These are phyloP conservation scores for Mucor irregularis DNA, from an alignment of 371 early-diverging fungal genomes.

Conservation along the genomic window DNA sequence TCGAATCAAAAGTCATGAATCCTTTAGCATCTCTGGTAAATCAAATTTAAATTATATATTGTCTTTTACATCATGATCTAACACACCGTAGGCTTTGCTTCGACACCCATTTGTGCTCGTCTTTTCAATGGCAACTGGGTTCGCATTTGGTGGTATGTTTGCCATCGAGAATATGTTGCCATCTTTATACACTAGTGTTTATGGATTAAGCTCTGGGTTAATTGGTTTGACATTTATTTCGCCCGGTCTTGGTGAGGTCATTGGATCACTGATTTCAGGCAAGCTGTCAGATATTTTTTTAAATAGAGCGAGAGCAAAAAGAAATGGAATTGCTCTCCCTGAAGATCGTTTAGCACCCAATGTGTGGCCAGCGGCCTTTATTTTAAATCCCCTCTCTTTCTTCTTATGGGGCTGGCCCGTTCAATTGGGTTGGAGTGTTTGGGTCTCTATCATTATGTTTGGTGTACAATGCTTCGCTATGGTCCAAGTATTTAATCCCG, in stretches of 20 bases:
- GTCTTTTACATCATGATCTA: neutral
- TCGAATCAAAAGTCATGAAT: conserved; percentile 31
- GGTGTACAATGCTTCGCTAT: conserved; percentile 62
- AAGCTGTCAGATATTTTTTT: conserved; percentile 53
- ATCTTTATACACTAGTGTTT: conserved; percentile 29
- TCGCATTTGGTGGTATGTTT: conserved; percentile 61
- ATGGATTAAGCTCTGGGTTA: conserved; percentile 35
- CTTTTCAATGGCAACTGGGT: conserved; percentile 52
- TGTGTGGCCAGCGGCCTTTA: conserved; percentile 58
- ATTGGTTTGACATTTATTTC: conserved; percentile 48
- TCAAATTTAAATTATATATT: neutral
- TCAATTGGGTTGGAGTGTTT: conserved; percentile 48
- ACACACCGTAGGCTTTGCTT: conserved; percentile 36
- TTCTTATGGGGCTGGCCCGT: conserved; percentile 64
- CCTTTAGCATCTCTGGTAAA: conserved; percentile 39
- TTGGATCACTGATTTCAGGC: conserved; percentile 57
- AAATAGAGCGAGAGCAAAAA: conserved; percentile 42
- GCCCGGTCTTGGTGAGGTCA: conserved; percentile 54
- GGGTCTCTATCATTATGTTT: conserved; percentile 58
- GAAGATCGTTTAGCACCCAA: conserved; percentile 59
- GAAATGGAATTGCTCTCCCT: conserved; percentile 49
- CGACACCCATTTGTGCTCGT: conserved; percentile 57
- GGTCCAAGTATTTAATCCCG: conserved; percentile 55
- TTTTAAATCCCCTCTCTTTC: conserved; percentile 54
- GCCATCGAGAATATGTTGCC: conserved; percentile 54